A percentile compares a stretch with the other conserved stretches of the same genome.
These are phyloP conservation scores for Orbilia quercus DNA, from an alignment of 2,329 filamentous ascomycete genomes.

Conservation along the genomic window DNA sequence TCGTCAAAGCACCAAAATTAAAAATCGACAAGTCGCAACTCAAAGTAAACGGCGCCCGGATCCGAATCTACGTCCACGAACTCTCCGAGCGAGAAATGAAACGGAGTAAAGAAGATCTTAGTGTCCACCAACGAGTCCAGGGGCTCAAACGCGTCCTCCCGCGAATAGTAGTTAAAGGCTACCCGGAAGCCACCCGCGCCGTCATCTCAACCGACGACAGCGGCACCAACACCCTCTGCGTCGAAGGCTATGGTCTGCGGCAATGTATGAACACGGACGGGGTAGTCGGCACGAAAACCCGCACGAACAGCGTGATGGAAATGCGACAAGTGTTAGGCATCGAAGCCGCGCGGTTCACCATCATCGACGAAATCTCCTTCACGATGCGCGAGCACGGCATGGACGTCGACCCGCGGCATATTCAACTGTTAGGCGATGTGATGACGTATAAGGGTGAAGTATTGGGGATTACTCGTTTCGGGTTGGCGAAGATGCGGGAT, in stretches of 20 bases:
- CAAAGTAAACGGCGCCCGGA: conserved; percentile 71
- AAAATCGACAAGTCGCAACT: conserved; percentile 77
- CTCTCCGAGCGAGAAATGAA: conserved; percentile 64
- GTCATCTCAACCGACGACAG: conserved; percentile 85
- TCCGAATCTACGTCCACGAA: conserved; percentile 78
- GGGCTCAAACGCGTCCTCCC: conserved; percentile 85
- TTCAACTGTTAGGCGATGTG: conserved; percentile 95
- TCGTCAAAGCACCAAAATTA: conserved; percentile 83
- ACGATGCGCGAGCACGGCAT: conserved; percentile 85
- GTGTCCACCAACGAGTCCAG: conserved; percentile 82
- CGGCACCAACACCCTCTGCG: conserved; percentile 78
- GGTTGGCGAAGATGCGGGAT: conserved; percentile 95
- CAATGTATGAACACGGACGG: conserved; percentile 94
- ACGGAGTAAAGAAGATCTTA: conserved; percentile 68
- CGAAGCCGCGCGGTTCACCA: conserved; percentile 82
- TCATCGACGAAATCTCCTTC: conserved; percentile 84
- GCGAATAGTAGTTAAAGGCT: conserved; percentile 86
- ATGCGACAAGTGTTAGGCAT: conserved; percentile 88
- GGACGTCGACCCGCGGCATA: conserved; percentile 96
- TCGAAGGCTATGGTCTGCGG: conserved; percentile 92
- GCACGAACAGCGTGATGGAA: conserved; percentile 91
- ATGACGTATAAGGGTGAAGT: conserved; percentile 99
- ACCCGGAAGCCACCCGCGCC: conserved; percentile 83
- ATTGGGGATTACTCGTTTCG: conserved; percentile 94
- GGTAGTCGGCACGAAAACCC: conserved; percentile 79